Evolutionary conservation across 148 eudicot species (phyloP).

Genomic region (Bassia scoparia): DNA sequence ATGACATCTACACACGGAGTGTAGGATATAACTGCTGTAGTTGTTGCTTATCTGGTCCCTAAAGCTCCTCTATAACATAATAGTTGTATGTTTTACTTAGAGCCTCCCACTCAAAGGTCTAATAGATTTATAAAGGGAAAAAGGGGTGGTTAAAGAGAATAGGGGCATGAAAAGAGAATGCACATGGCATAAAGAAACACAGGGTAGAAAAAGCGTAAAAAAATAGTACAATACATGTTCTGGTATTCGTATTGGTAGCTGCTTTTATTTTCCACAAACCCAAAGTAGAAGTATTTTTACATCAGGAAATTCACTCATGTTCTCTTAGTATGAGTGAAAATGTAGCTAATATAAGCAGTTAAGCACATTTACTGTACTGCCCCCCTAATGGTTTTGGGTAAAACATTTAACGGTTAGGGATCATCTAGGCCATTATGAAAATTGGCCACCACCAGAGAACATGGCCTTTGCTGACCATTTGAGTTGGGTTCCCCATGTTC

Average conservation of each 20-base stretch:
- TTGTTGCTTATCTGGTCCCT: background rate
- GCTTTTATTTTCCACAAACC: conserved; percentile 22
- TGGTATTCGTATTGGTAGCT: conserved; percentile 2
- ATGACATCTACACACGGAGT: background rate
- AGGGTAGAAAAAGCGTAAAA: background rate
- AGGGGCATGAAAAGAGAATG: conserved; percentile 3
- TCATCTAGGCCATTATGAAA: conserved; percentile 16
- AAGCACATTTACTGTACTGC: background rate
- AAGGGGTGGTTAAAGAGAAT: background rate
- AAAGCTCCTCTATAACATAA: background rate
- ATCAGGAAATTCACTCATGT: conserved; percentile 16
- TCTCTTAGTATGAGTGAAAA: conserved; percentile 8
- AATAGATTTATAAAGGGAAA: background rate
- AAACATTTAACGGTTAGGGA: conserved; percentile 7
- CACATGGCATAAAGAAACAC: conserved; percentile 24
- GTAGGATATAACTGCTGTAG: background rate
- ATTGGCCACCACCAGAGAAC: conserved; percentile 32
- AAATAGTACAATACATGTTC: conserved; percentile 12
- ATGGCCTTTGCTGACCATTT: conserved; percentile 13
- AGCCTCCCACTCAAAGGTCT: background rate
- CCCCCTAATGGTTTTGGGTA: conserved; percentile 5
- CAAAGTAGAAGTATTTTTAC: conserved; percentile 10
- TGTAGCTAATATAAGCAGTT: background rate
- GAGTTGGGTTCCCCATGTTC: conserved; percentile 19
- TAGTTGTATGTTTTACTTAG: background rate